Conservation (phyloP, 108 stramenopile genomes). For the Pseudonitzschia delicatissima region DNA sequence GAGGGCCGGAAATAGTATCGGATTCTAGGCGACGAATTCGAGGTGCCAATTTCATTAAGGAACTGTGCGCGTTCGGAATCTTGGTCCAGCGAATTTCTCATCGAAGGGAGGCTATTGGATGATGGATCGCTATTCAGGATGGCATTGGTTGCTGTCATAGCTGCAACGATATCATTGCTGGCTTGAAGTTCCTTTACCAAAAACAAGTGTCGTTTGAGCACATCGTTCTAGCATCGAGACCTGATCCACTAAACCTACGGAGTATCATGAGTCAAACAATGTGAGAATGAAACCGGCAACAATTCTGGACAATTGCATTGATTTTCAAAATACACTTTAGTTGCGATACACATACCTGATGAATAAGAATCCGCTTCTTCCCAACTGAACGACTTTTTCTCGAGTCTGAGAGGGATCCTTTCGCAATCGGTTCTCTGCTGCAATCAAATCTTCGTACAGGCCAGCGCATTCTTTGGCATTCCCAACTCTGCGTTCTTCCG, state of each 20-base stretch:
- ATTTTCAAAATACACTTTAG: no score
- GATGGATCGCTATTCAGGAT: constrained; percentile 5
- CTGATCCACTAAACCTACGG: constrained; percentile 17
- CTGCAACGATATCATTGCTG: constrained; percentile 52
- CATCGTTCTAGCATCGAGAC: constrained; percentile 70
- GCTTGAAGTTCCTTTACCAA: constrained; percentile 66
- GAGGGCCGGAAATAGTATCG: constrained; percentile 51
- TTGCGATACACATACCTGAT: neutral
- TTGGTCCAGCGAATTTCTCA: constrained; percentile 34
- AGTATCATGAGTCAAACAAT: no score
- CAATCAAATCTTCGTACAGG: constrained; percentile 67
- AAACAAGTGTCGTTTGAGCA: constrained; percentile 66
- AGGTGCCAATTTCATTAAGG: constrained; percentile 77
- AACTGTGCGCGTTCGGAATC: constrained; percentile 80
- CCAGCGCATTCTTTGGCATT: constrained; percentile 64
- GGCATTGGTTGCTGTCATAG: constrained; percentile 40
- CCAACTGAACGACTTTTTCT: constrained; percentile 10
- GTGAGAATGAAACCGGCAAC: no score
- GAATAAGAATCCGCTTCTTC: neutral
- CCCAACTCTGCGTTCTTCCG: constrained; percentile 36
- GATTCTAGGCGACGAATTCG: constrained; percentile 79
- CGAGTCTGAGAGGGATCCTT: constrained; percentile 23
- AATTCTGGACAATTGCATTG: no score
- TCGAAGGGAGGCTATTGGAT: constrained; percentile 25
- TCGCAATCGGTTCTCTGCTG: constrained; percentile 52